Evolutionary conservation across 2,329 filamentous ascomycete species (phyloP).

Genomic region (Fusarium agapanthi): DNA sequence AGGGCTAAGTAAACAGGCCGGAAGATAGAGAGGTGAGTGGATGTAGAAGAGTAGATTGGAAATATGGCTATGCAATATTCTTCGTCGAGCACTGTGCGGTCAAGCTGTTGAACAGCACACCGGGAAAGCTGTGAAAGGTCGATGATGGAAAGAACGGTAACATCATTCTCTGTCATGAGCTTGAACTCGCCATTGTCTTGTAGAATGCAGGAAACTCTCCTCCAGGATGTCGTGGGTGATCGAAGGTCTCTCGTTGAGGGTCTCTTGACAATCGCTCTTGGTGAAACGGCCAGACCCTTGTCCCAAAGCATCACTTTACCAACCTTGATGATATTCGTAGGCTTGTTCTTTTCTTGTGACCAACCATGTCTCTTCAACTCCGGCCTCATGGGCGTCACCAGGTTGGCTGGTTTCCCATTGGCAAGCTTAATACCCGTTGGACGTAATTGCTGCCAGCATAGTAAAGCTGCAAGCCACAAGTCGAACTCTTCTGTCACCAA

Average conservation of each 20-base stretch:
- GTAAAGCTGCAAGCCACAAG: slow-evolving; percentile 80
- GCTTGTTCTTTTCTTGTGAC: slow-evolving; percentile 46
- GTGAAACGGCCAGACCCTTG: slow-evolving; percentile 68
- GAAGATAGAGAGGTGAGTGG: slow-evolving; percentile 77
- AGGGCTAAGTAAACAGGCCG: slow-evolving; percentile 90
- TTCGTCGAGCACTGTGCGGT: slow-evolving; percentile 89
- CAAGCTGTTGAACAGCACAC: slow-evolving; percentile 88
- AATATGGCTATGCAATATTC: slow-evolving; percentile 96
- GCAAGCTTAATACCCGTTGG: slow-evolving; percentile 65
- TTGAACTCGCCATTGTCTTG: slow-evolving; percentile 96
- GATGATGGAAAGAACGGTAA: slow-evolving; percentile 80
- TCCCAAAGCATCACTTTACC: slow-evolving; percentile 94
- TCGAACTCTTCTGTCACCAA: slow-evolving; percentile 73
- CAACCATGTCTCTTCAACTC: slow-evolving; percentile 55
- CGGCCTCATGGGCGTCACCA: slow-evolving; percentile 49
- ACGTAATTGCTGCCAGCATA: slow-evolving; percentile 82
- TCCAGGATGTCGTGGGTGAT: slow-evolving; percentile 73
- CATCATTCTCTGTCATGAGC: slow-evolving; percentile 86
- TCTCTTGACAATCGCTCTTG: slow-evolving; percentile 64
- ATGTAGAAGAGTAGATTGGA: slow-evolving; percentile 83
- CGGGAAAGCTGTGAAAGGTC: slow-evolving; percentile 89
- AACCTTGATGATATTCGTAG: slow-evolving; percentile 87
- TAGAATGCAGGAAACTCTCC: slow-evolving; percentile 88
- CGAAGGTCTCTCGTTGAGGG: slow-evolving; percentile 66
- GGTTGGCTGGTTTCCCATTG: slow-evolving; percentile 50